Conservation (phyloP, 2,329 filamentous ascomycete species). For the Coniella lustricola region DNA sequence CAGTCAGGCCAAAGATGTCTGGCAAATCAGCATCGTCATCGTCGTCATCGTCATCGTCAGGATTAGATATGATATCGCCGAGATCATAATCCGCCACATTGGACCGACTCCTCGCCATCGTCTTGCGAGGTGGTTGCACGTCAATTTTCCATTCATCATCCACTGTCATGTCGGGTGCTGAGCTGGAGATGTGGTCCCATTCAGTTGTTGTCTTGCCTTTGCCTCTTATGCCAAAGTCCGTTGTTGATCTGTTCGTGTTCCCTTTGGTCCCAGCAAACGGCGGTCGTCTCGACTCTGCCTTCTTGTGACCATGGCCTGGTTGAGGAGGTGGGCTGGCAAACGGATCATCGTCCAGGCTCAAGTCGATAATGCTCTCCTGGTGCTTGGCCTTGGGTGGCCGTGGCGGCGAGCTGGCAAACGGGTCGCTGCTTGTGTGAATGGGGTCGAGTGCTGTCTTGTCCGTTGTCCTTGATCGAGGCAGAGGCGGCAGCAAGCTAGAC, state of each 20-base stretch:
- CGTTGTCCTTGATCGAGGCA: constrained; percentile 18
- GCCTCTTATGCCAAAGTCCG: neutral
- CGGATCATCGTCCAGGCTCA: constrained; percentile 15
- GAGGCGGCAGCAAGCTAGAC: constrained; percentile 9
- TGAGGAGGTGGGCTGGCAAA: constrained; percentile 20
- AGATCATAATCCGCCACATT: constrained; percentile 28
- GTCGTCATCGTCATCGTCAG: constrained; percentile 14
- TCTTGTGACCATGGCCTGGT: constrained; percentile 6
- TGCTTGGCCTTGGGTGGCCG: neutral
- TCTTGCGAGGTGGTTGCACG: neutral
- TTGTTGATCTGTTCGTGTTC: constrained; percentile 13
- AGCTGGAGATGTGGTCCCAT: constrained; percentile 49
- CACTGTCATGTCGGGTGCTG: constrained; percentile 34
- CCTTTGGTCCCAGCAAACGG: constrained; percentile 20
- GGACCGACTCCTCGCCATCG: constrained; percentile 17
- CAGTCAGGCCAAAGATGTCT: constrained; percentile 33
- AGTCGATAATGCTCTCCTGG: constrained; percentile 11
- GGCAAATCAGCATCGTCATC: constrained; percentile 35
- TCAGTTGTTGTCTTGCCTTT: constrained; percentile 17
- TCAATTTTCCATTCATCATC: constrained; percentile 11
- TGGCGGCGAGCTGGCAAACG: constrained; percentile 10
- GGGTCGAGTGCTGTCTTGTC: constrained; percentile 13
- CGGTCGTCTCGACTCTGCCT: constrained; percentile 17
- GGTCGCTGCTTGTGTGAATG: constrained; percentile 26
- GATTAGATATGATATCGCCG: constrained; percentile 23